A percentile compares a stretch with the other conserved stretches of the same genome.
phyloP scores from a whole-genome alignment of 225 moss, liverwort and hornwort genomes.

The Pleurozium schreberi region DNA sequence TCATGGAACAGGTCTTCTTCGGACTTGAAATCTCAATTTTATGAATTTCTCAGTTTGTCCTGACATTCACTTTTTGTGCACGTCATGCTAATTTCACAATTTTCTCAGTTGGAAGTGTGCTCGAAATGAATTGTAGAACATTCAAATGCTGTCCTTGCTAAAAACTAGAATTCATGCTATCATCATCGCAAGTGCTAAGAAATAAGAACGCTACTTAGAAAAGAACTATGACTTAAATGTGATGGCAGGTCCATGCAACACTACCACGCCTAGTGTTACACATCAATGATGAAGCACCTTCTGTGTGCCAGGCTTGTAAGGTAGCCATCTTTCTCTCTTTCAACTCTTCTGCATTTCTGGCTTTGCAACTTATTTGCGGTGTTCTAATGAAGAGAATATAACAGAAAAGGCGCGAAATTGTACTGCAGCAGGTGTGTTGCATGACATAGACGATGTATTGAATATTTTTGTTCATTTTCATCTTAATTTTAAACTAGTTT shows the following conservation, averaged over 20 bases:
- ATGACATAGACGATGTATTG: background rate
- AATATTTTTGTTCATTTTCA: background rate
- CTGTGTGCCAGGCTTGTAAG: slow-evolving; percentile 93
- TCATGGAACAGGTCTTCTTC: slow-evolving; percentile 81
- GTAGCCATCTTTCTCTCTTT: slow-evolving; percentile 8
- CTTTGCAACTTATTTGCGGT: background rate
- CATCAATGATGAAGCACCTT: slow-evolving; percentile 88
- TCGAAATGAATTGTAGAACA: background rate
- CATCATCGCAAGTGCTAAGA: background rate
- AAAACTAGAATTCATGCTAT: background rate
- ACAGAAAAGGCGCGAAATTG: background rate
- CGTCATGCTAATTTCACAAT: background rate
- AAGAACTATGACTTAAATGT: background rate
- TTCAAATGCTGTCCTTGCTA: background rate
- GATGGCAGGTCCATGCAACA: slow-evolving; percentile 64
- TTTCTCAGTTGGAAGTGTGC: background rate
- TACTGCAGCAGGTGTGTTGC: background rate
- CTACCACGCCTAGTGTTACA: slow-evolving; percentile 87
- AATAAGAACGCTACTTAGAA: background rate
- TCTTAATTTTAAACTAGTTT: background rate
- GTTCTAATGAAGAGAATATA: background rate
- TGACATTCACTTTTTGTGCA: background rate
- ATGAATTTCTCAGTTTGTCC: background rate
- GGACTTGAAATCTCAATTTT: background rate
- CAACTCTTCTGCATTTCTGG: background rate